Percentiles rank a stretch among this genome's conserved stretches.
These are phyloP conservation scores for Euphorbia peplus DNA, from an alignment of 345 rosid genomes.

Conservation along the genomic window DNA sequence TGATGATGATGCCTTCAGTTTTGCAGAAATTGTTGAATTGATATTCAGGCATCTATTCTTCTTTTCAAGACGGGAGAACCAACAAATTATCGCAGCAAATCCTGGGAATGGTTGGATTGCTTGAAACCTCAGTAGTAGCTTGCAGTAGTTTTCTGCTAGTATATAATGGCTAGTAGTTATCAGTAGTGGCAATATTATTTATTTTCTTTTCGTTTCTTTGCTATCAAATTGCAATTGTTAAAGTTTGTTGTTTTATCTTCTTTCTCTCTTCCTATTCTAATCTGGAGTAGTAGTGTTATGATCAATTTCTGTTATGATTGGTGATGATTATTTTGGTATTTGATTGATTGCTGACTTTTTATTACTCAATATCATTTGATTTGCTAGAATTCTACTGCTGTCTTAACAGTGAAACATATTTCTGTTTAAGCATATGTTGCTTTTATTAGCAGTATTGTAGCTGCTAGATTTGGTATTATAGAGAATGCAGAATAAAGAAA, in stretches of 20 bases:
- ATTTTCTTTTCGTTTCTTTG: conserved; percentile 12
- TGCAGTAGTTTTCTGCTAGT: conserved; percentile 31
- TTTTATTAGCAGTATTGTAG: conserved; percentile 6
- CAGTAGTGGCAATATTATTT: conserved; percentile 18
- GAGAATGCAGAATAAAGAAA: conserved; percentile 19
- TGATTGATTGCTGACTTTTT: conserved; percentile 6
- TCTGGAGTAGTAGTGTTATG: conserved; percentile 18
- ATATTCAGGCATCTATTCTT: conserved; percentile 8
- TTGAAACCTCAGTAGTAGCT: conserved; percentile 29
- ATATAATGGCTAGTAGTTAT: conserved; percentile 31
- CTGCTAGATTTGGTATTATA: conserved; percentile 8
- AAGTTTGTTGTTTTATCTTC: conserved; percentile 7
- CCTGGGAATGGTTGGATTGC: conserved; percentile 34
- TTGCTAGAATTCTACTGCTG: conserved; percentile 11
- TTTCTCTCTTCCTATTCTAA: conserved; percentile 7
- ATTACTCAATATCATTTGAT: background rate
- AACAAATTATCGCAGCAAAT: conserved; percentile 9
- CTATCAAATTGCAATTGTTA: conserved; percentile 16
- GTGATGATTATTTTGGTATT: conserved; percentile 5
- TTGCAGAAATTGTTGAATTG: conserved; percentile 4
- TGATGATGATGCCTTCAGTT: conserved; percentile 7
- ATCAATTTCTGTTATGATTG: conserved; percentile 16
- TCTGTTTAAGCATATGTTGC: conserved; percentile 3
- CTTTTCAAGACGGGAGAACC: conserved; percentile 2
- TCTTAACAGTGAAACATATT: background rate